A percentile compares a stretch with the other conserved stretches of the same genome.
phyloP scores from a whole-genome alignment of 805 yeast species.

The Huiozyma naganishii region DNA sequence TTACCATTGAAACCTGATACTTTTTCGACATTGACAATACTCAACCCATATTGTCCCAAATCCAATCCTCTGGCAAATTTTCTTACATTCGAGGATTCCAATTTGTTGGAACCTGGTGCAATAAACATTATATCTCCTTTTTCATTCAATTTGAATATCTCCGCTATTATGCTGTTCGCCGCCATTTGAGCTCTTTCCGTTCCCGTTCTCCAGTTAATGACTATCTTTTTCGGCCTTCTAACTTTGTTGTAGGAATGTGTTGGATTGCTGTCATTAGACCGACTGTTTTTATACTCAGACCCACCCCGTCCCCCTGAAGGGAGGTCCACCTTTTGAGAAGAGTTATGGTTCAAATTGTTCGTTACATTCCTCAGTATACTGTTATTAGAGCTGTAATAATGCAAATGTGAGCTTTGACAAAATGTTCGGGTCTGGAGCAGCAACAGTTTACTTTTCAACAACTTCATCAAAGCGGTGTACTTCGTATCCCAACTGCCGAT shows the following conservation, averaged over 20 bases:
- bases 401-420: no score
- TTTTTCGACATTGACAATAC: conserved; percentile 17
- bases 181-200: conserved; percentile 23
- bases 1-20: neutral
- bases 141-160: conserved; percentile 14
- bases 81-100: conserved; percentile 16
- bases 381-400: no score
- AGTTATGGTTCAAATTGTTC: no score
- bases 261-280: neutral
- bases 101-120: conserved; percentile 11
- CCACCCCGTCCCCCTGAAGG: neutral
- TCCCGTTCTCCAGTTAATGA: conserved; percentile 23
- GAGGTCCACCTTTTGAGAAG: neutral
- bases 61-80: conserved; percentile 18
- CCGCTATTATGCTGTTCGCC: conserved; percentile 13
- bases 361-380: no score
- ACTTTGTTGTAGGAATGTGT: neutral
- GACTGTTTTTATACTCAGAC: neutral
- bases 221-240: conserved; percentile 5
- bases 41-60: conserved; percentile 15
- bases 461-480: no score
- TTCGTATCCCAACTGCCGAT: no score
- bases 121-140: conserved; percentile 19
- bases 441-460: no score
- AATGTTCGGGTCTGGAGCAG: no score